A percentile compares a stretch with the other conserved stretches of the same genome.
phyloP scores from a whole-genome alignment of 75 land plant species.

The Cunninghamia lanceolata region DNA sequence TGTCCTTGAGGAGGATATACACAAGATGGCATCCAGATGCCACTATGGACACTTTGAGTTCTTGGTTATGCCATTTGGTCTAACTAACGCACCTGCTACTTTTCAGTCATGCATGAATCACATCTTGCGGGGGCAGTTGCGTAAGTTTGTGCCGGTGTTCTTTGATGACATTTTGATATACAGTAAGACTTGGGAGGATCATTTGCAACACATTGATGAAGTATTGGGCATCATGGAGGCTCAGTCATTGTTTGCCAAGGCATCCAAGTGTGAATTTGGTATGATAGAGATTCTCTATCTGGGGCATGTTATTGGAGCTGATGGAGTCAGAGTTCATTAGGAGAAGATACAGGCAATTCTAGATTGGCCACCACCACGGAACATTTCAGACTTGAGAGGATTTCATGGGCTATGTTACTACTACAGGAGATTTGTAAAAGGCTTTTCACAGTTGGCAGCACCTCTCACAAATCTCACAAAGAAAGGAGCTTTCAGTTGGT shows the following conservation, averaged over 20 bases:
- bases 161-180: too few species aligned
- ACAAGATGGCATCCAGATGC: background rate
- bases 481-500: background rate
- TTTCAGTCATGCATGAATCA: background rate
- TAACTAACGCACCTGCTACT: background rate
- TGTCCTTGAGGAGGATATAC: background rate
- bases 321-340: background rate
- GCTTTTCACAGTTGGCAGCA: background rate
- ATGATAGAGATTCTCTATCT: too few species aligned
- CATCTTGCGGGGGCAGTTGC: background rate
- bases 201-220: background rate
- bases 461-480: background rate
- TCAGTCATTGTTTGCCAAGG: background rate
- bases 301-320: accelerated
- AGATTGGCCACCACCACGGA: background rate
- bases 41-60: background rate
- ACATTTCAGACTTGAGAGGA: too few species aligned
- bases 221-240: too few species aligned
- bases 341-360: background rate
- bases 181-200: background rate
- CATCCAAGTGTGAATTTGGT: background rate
- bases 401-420: background rate
- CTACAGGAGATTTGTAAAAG: background rate
- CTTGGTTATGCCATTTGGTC: background rate
- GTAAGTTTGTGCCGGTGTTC: too few species aligned